Evolutionary conservation across 129 eudicot species (phyloP).

Genomic region (Flaveria trinervia): DNA sequence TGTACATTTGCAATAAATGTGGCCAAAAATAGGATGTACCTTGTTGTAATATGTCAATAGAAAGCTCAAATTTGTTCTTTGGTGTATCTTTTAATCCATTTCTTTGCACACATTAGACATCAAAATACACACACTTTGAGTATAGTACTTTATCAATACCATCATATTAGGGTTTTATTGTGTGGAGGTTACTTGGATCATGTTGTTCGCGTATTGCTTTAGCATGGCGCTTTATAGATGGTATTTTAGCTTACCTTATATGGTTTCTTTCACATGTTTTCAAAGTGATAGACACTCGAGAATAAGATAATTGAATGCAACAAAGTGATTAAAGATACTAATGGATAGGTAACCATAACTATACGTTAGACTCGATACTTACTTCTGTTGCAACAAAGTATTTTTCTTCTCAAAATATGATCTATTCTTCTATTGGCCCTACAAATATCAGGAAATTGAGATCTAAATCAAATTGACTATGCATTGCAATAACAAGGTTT

Average conservation of each 20-base stretch:
- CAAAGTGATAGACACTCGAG: background rate
- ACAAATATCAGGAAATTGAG: too few relatives aligned
- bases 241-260: background rate
- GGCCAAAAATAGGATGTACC: constrained; percentile 37
- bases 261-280: background rate
- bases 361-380: background rate
- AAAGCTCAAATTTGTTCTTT: constrained; percentile 43
- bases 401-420: background rate
- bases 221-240: background rate
- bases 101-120: background rate
- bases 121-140: constrained; percentile 13
- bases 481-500: background rate
- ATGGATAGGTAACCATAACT: background rate
- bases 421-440: background rate
- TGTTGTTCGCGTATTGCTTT: background rate
- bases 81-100: constrained; percentile 16
- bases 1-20: constrained; percentile 48
- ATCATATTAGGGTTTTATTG: background rate
- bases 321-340: background rate
- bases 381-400: background rate
- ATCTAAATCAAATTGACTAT: background rate
- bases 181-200: background rate
- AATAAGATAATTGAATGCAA: background rate
- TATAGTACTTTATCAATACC: background rate
- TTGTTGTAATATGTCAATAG: constrained; percentile 40